phyloP scores from a whole-genome alignment of 805 yeast genomes.

The Ogataea trehalophila region DNA sequence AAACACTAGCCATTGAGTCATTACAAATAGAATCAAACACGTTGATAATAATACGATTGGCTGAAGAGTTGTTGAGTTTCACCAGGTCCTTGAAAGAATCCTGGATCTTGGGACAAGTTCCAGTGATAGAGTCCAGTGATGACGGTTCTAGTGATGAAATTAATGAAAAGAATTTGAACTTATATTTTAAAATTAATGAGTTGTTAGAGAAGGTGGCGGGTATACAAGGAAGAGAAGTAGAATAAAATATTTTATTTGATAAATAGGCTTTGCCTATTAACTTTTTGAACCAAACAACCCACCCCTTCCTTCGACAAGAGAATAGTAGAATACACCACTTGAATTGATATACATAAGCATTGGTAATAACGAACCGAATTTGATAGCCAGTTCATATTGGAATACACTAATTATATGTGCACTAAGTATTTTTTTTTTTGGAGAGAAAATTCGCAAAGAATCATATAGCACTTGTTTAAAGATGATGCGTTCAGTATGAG shows the following conservation, averaged over 20 bases:
- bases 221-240: slow-evolving; percentile 27
- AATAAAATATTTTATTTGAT: neutral
- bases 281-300: neutral
- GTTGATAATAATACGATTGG: slow-evolving; percentile 43
- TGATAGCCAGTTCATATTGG: no score
- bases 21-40: slow-evolving; percentile 52
- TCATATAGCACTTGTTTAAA: no score
- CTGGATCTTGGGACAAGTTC: slow-evolving; percentile 54
- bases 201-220: slow-evolving; percentile 32
- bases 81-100: slow-evolving; percentile 48
- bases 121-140: slow-evolving; percentile 18
- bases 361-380: no score
- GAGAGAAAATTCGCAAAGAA: no score
- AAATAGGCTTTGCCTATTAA: neutral
- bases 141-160: slow-evolving; percentile 15
- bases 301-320: no score
- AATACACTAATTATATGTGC: no score
- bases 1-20: slow-evolving; percentile 45
- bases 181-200: slow-evolving; percentile 31
- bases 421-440: no score
- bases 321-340: no score
- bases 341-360: no score
- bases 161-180: slow-evolving; percentile 27
- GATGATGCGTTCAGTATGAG: no score
- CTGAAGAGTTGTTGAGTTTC: slow-evolving; percentile 47